Evolutionary conservation across 1,139 yeast genomes (phyloP), one percentile per base, ranked within the genome.

Genomic region (Pichia sp.): DNA sequence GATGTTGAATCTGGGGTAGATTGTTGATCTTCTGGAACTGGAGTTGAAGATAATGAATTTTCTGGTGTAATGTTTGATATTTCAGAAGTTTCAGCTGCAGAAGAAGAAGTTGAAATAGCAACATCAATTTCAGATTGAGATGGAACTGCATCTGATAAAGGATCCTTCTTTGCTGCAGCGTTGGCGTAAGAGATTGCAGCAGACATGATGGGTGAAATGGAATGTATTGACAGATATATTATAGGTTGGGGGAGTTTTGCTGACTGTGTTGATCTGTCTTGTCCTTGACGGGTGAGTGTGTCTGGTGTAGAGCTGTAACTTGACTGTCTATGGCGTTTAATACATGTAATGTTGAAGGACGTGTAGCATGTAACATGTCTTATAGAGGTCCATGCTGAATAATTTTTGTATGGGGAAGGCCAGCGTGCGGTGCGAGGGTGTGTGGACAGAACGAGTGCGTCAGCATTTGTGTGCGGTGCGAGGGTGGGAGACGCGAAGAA

Each of bases 181-280:
- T 59, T 59, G 15, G 63, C 64, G 42, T 60, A 60, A 17, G 65
- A 60, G 35, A 59, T 50, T 45, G 54, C 52, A 34, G 63, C 48
- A 28, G 33, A 32, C 38, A 18, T 44, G 19, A 12, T 17, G 6
- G 19, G 5, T 15, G 20, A 8, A 14, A 6, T 21, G 27, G 11
- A 11, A n/a, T n/a, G n/a, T n/a, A n/a, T n/a, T n/a, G n/a, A 24
- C 10, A 24, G 7, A 24, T 24, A 24, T 24, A 24, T 24, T 24
- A 24, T 24, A 24, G n/a, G n/a, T n/a, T n/a, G n/a, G n/a, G n/a
- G n/a, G n/a, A n/a, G n/a, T n/a, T n/a, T n/a, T n/a, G n/a, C n/a
- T n/a, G n/a, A n/a, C n/a, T n/a, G n/a, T n/a, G n/a, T n/a, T n/a
- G n/a, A n/a, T n/a, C n/a, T n/a, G n/a, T n/a, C n/a, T n/a, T n/a